Base-by-base conservation (phyloP, 352 stramenopile species). In the Discostella stelligera region DNA sequence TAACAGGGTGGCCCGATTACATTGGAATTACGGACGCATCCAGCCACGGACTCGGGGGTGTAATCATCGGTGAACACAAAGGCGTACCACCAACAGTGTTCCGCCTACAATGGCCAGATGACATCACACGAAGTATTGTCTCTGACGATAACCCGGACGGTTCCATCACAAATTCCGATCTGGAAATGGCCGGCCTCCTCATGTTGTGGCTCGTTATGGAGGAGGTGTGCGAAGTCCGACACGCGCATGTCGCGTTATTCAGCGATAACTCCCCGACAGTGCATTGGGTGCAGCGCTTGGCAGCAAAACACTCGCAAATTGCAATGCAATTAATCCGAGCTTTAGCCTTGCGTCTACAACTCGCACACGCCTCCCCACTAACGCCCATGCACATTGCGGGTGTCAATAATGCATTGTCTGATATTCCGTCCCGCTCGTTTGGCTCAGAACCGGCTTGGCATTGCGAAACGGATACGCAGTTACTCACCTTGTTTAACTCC, bases 371-470 rank as follows among this genome's bases (percentile, higher is more conserved):
- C 0, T 64, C 25, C 30, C 56, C 27, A 11, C 49, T 64, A 16
- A 50, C 27, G 9, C 25, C 56, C 0, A 46, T 64, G 7, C 56
- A 64, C 56, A 64, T 64, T 16, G 27, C 56, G 2, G 58, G 58
- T 13, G 20, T 39, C 1, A 21, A 44, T 0, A 66, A 54, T 21
- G 18, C 32, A 11, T 53, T 66, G 21, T 27, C 56, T 0, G 58
- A 76, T 62, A 76, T 76, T 27, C 56, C 67, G 2, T 76, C 67
- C 8, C 56, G 66, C 11, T 67, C 54, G 6, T 67, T 58, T 39
- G 46, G 63, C 21, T 14, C 4, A 21, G 14, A 56, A 16, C 52
- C 49, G 20, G 16, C 16, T 9, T 66, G 66, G 66, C 39, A 66
- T 41, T 66, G 21, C 32, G 50, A 54, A 27, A 60, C 37, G 46